Percentiles rank a stretch among this genome's conserved stretches.
These are phyloP conservation scores for Aureobasidium sp. DNA, from an alignment of 2,329 filamentous ascomycete species.

Conservation along the genomic window DNA sequence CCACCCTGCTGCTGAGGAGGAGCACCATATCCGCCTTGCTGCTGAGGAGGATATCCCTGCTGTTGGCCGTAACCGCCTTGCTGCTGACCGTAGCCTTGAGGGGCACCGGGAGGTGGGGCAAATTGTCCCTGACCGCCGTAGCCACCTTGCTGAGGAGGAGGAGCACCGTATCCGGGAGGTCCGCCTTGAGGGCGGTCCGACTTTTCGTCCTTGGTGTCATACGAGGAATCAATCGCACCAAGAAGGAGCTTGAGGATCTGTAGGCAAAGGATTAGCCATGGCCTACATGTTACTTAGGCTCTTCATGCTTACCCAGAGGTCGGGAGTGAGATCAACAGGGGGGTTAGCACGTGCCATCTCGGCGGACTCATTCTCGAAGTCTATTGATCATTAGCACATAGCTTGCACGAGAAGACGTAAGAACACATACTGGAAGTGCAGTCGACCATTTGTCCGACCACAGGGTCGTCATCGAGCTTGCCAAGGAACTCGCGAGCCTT, in stretches of 20 bases:
- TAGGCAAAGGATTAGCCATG: background rate
- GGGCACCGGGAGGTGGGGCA: slow-evolving; percentile 20
- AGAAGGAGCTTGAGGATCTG: slow-evolving; percentile 58
- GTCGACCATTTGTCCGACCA: slow-evolving; percentile 54
- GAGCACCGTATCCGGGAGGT: slow-evolving; percentile 23
- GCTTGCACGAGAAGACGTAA: background rate
- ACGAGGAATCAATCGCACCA: slow-evolving; percentile 57
- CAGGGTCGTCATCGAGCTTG: slow-evolving; percentile 56
- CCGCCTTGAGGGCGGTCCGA: slow-evolving; percentile 20
- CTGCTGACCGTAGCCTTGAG: slow-evolving; percentile 21
- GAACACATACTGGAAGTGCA: slow-evolving; percentile 56
- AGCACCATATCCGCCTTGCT: slow-evolving; percentile 17
- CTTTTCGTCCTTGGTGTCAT: slow-evolving; percentile 59
- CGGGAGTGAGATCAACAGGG: slow-evolving; percentile 55
- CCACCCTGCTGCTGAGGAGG: slow-evolving; percentile 17
- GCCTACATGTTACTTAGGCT: background rate
- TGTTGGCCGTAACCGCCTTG: slow-evolving; percentile 19
- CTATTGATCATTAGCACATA: slow-evolving; percentile 27
- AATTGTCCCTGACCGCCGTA: slow-evolving; percentile 21
- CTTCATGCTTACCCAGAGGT: slow-evolving; percentile 46
- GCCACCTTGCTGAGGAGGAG: slow-evolving; percentile 21
- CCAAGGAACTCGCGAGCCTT: slow-evolving; percentile 56
- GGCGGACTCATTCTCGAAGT: slow-evolving; percentile 60
- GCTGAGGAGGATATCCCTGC: slow-evolving; percentile 15
- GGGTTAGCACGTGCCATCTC: slow-evolving; percentile 56